Conservation (phyloP, 495 filamentous ascomycete genomes). For the Penicillium pancosmium region DNA sequence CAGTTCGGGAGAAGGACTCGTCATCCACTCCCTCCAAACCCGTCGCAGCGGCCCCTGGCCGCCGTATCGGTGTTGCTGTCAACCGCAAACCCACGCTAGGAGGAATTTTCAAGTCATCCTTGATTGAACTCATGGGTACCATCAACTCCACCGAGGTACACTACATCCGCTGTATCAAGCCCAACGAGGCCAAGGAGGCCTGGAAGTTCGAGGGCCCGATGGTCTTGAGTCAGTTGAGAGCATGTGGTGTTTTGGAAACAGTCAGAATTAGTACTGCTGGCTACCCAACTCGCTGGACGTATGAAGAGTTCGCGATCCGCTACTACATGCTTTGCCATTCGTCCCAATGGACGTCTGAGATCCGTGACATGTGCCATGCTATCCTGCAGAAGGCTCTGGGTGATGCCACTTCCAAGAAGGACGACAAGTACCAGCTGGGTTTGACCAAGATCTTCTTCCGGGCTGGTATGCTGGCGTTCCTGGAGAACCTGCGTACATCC, state of each 20-base stretch:
- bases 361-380: constrained; percentile 87
- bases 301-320: constrained; percentile 95
- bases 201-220: constrained; percentile 99
- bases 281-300: constrained; percentile 98
- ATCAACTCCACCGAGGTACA: constrained; percentile 98
- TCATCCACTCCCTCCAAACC: constrained; percentile 72
- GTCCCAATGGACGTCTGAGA: constrained; percentile 87
- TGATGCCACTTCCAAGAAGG: constrained; percentile 71
- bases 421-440: constrained; percentile 95
- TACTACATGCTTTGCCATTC: constrained; percentile 99
- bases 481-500: constrained; percentile 90
- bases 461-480: constrained; percentile 96
- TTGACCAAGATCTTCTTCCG: constrained; percentile 99
- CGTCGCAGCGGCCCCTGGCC: constrained; percentile 64
- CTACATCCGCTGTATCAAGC: constrained; percentile 99
- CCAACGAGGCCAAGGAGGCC: constrained; percentile 93
- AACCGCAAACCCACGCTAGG: constrained; percentile 96
- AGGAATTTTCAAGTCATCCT: constrained; percentile 96
- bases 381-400: constrained; percentile 93
- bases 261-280: constrained; percentile 97
- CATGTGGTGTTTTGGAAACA: constrained; percentile 98
- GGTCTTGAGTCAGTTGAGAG: constrained; percentile 95
- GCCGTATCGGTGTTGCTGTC: constrained; percentile 86
- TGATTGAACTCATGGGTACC: constrained; percentile 97
- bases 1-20: constrained; percentile 87